Evolutionary conservation across 2,329 filamentous ascomycete genomes (phyloP), one percentile per base, ranked within the genome.

Genomic region (Ilyonectria mors-panacis): DNA sequence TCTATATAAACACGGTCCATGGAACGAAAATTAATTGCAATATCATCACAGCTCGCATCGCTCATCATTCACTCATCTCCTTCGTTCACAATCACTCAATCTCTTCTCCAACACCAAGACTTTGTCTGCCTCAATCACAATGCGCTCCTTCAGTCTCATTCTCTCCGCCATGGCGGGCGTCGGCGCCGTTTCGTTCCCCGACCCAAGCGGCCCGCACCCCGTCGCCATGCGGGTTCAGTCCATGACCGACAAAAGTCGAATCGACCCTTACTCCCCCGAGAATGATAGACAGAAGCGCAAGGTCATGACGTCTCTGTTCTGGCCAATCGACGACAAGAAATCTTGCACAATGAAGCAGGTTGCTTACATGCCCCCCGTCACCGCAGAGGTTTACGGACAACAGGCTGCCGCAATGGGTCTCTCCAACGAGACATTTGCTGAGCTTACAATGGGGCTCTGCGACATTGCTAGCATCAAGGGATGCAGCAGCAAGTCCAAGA

Each of bases 301-400:
- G 8, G 54, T 81, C 1, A 58, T 80, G 4, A 64, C 73, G 1
- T 81, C 80, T 0, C 63, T 78, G 4, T 82, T 78, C 50, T 69
- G 79, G 19, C 80, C 80, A 0, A 63, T 81, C 4, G 69, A 77
- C 5, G 28, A 64, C 21, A 26, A 67, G 15, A 45, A 64, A 1
- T 67, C 70, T 2, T 81, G 78, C 42, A 60, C 59, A 1, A 51
- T 30, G 4, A 26, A 67, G 15, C 65, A 21, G 0, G 62, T 76
- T 0, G 69, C 78, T 2, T 82, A 82, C 69, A 81, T 82, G 80
- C 75, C 79, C 0, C 77, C 79, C 0, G 66, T 67, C 0, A 77
- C 80, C 0, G 79, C 80, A 0, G 68, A 72, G 4, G 67, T 55
- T 0, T 81, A 81, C 28, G 78, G 78, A 1, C 35, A 65, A 3